Percentiles rank a stretch among this genome's conserved stretches.
These are phyloP conservation scores for Sugiyamaella novakii DNA, from an alignment of 1,139 yeast species.

Conservation along the genomic window DNA sequence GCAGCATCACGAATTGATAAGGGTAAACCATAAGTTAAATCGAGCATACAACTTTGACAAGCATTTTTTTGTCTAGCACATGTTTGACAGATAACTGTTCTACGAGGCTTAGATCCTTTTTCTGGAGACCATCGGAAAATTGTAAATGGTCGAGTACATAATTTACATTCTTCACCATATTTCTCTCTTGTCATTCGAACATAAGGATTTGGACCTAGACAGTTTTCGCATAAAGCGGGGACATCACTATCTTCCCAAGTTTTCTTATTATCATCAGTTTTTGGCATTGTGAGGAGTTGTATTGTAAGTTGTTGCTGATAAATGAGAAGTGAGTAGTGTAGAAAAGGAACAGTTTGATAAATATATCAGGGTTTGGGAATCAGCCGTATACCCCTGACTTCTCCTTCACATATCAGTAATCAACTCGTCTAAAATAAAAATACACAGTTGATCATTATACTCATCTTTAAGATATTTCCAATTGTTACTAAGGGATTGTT, in stretches of 20 bases:
- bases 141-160: slow-evolving; percentile 84
- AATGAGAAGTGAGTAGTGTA: too few relatives aligned
- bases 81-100: slow-evolving; percentile 59
- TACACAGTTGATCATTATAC: slow-evolving; percentile 5
- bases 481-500: slow-evolving; percentile 26
- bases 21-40: slow-evolving; percentile 77
- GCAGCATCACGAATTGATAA: slow-evolving; percentile 80
- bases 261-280: slow-evolving; percentile 41
- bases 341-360: too few relatives aligned
- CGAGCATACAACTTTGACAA: slow-evolving; percentile 87
- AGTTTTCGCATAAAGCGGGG: slow-evolving; percentile 69
- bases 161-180: slow-evolving; percentile 65
- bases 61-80: slow-evolving; percentile 81
- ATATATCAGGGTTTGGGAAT: too few relatives aligned
- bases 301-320: background rate
- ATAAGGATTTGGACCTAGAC: slow-evolving; percentile 68
- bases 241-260: slow-evolving; percentile 48
- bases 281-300: slow-evolving; percentile 27
- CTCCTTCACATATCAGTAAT: slow-evolving; percentile 1
- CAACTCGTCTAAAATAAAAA: slow-evolving; percentile 11
- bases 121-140: slow-evolving; percentile 68
- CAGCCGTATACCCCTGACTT: too few relatives aligned
- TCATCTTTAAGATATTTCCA: slow-evolving; percentile 23
- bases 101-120: slow-evolving; percentile 33
- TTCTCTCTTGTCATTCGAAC: slow-evolving; percentile 70